Evolutionary conservation across 345 rosid genomes (phyloP), one percentile per base, ranked within the genome.

Genomic region (Gossypium sturtianum): DNA sequence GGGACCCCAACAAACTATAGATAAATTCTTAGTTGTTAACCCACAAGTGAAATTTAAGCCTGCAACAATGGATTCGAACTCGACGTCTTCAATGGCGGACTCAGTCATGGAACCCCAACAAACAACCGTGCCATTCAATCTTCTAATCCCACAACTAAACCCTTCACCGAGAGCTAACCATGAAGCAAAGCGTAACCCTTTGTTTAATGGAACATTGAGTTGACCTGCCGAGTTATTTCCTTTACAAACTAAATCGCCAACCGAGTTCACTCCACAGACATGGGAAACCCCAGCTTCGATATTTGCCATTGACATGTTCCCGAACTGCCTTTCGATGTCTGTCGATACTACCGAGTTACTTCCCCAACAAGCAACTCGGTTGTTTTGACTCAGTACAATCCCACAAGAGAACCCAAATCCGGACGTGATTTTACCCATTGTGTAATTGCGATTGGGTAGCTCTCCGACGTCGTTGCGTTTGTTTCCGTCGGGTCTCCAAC

Each of bases 21-120:
- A 81, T 16, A 86, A 74, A 54, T 87, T 81, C 51, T 27, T 9
- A 3, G 91, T 60, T 2, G 76, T 70, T 53, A 93, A 77, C 66
- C 98, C 99, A 75, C 98, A 95, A 2, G 89, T 80, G 52, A 91
- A 90, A 84, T 82, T 84, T 38, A 83, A 72, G 48, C 96, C 93
- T 5, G 98, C 86, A 78, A 87, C 89, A 47, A 95, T 83, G 1
- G 89, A 86, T 72, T 86, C 92, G 73, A 93, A 95, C 0, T 76
- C 65, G 77, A 81, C 62, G 20, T 43, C 80, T 8, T 78, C 68
- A 2, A 79, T 79, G 4, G 57, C 84, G 66, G 78, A 75, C 45
- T 74, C 84, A 45, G 78, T 78, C 20, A 80, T 81, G 23, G 22
- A 76, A 8, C 98, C 98, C 98, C 98, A 95, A 19, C 99, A 95